Evolutionary conservation across 345 rosid species (phyloP).

Genomic region (Ailanthus altissimus): DNA sequence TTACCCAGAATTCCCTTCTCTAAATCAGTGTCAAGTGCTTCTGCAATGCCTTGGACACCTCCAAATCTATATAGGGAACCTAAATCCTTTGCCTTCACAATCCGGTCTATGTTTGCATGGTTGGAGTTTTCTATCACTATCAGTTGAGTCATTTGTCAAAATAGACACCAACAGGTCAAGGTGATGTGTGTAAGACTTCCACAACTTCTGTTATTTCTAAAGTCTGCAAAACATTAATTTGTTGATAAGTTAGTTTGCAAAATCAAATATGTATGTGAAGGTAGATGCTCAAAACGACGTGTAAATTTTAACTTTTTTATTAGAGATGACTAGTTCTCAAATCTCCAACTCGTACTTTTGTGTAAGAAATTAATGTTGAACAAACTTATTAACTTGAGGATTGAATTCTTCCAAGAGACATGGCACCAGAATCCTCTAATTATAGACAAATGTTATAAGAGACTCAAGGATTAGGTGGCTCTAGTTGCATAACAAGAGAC

Average conservation of each 20-base stretch:
- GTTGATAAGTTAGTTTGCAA: background rate
- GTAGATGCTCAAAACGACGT: background rate
- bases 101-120: background rate
- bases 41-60: slow-evolving; percentile 4
- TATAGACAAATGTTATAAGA: no score
- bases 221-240: background rate
- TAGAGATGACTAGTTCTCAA: no score
- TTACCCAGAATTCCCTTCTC: slow-evolving; percentile 7
- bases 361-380: background rate
- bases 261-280: background rate
- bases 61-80: background rate
- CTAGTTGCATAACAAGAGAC: no score
- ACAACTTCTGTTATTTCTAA: background rate
- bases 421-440: no score
- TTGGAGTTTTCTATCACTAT: background rate
- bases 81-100: slow-evolving; percentile 2
- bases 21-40: slow-evolving; percentile 9
- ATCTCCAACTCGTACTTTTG: background rate
- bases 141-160: background rate
- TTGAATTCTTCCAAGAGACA: no score
- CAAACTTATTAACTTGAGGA: background rate
- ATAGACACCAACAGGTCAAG: background rate
- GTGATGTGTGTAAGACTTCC: background rate
- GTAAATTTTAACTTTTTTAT: no score
- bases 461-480: no score